Evolutionary conservation across 192 early-diverging fungal species (phyloP).

Genomic region (Dissophora ornata): DNA sequence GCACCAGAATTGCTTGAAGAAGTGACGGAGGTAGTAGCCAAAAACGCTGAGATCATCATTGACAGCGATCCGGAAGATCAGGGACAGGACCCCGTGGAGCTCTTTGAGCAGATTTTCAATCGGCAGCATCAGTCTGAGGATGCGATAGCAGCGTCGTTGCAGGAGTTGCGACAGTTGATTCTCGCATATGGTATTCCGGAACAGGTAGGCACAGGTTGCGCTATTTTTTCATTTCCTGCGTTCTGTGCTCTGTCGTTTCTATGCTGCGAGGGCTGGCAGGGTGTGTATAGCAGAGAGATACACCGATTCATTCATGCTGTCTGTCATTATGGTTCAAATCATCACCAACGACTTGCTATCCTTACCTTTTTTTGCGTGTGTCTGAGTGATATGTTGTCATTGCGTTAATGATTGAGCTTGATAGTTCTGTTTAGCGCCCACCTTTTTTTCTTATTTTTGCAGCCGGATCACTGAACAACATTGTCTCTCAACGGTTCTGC

Average conservation of each 20-base stretch:
- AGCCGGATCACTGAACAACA: no score
- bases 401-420: neutral
- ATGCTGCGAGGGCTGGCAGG: neutral
- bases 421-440: neutral
- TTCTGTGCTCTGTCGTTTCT: neutral
- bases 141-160: slow-evolving; percentile 65
- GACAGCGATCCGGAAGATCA: neutral
- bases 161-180: slow-evolving; percentile 66
- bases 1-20: slow-evolving; percentile 2
- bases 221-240: neutral
- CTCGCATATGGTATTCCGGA: slow-evolving; percentile 71
- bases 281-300: no score
- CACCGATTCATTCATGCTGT: neutral
- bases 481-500: neutral
- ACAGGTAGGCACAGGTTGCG: slow-evolving; percentile 33
- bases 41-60: neutral
- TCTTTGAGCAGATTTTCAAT: slow-evolving; percentile 61
- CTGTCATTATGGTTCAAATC: neutral
- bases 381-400: slow-evolving; percentile 5
- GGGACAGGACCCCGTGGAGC: slow-evolving; percentile 17
- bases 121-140: slow-evolving; percentile 65
- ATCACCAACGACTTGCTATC: neutral
- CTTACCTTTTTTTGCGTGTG: neutral
- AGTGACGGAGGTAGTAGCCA: neutral
- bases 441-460: slow-evolving; percentile 1